Evolutionary conservation across 345 rosid species (phyloP).

Genomic region (Boechera stricta): DNA sequence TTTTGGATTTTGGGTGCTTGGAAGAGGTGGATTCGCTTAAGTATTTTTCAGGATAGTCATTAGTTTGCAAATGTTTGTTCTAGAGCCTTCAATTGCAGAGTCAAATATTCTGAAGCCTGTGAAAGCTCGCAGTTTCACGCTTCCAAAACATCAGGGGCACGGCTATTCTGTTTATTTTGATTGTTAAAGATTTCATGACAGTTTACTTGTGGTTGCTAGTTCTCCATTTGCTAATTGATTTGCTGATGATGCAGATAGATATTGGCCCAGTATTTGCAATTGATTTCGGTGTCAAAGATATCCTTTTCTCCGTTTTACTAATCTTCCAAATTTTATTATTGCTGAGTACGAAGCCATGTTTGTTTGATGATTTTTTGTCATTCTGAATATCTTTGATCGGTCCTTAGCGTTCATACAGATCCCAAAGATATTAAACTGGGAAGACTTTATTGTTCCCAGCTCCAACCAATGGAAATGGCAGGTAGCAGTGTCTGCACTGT

Average conservation of each 20-base stretch:
- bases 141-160: background rate
- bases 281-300: conserved; percentile 83
- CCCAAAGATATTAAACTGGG: conserved; percentile 83
- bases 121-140: conserved; percentile 13
- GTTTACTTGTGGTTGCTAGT: conserved; percentile 18
- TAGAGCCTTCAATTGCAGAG: background rate
- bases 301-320: conserved; percentile 52
- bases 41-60: background rate
- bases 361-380: conserved; percentile 13
- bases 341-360: conserved; percentile 19
- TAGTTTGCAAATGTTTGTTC: background rate
- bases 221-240: conserved; percentile 27
- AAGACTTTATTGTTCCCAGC: conserved; percentile 53
- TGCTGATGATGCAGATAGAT: conserved; percentile 60
- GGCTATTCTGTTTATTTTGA: background rate
- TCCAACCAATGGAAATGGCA: conserved; percentile 82
- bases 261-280: conserved; percentile 76
- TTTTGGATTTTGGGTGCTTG: conserved; percentile 3
- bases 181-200: background rate
- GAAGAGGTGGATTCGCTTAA: conserved; percentile 5
- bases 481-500: conserved; percentile 71
- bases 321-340: conserved; percentile 12
- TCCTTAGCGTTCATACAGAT: conserved; percentile 80
- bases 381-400: conserved; percentile 27
- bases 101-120: background rate